phyloP scores from a whole-genome alignment of 345 rosid genomes.

The Hibiscus syriacus region DNA sequence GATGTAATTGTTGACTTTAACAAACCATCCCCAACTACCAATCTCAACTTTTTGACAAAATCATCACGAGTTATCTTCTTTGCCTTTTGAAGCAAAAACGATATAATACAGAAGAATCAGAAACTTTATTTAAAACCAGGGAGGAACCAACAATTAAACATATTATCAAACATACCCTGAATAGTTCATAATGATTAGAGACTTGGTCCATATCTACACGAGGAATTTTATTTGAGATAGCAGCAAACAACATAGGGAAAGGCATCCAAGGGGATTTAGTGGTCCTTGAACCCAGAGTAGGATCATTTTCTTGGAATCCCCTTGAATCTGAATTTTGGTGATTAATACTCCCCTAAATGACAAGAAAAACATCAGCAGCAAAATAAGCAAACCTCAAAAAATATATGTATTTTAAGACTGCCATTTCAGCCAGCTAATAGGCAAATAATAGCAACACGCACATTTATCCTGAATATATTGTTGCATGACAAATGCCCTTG shows the following conservation, averaged over 20 bases:
- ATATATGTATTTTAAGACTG: not conserved
- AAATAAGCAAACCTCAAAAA: not conserved
- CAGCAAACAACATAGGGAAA: slow-evolving; percentile 73
- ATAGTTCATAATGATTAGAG: slow-evolving; percentile 38
- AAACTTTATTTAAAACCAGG: not conserved
- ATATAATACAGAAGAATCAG: not conserved
- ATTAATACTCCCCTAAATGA: slow-evolving; percentile 23
- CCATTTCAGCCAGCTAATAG: not conserved
- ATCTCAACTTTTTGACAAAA: slow-evolving; percentile 63
- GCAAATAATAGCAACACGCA: no score
- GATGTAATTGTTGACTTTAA: slow-evolving; percentile 60
- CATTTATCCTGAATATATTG: no score
- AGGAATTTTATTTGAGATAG: slow-evolving; percentile 58
- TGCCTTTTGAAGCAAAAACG: slow-evolving; percentile 28
- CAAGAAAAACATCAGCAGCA: slow-evolving; percentile 2
- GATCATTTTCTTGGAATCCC: slow-evolving; percentile 42
- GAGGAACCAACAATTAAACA: not conserved
- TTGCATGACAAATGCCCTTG: no score
- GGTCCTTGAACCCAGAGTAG: slow-evolving; percentile 50
- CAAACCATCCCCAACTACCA: slow-evolving; percentile 61
- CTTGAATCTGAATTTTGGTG: slow-evolving; percentile 28
- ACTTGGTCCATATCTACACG: slow-evolving; percentile 49
- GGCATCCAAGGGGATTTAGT: slow-evolving; percentile 97
- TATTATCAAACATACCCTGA: slow-evolving; percentile 46
- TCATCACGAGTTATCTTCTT: slow-evolving; percentile 57